Base-by-base conservation (phyloP, 2,329 filamentous ascomycete species). In the Diplodia scrobiculata region DNA sequence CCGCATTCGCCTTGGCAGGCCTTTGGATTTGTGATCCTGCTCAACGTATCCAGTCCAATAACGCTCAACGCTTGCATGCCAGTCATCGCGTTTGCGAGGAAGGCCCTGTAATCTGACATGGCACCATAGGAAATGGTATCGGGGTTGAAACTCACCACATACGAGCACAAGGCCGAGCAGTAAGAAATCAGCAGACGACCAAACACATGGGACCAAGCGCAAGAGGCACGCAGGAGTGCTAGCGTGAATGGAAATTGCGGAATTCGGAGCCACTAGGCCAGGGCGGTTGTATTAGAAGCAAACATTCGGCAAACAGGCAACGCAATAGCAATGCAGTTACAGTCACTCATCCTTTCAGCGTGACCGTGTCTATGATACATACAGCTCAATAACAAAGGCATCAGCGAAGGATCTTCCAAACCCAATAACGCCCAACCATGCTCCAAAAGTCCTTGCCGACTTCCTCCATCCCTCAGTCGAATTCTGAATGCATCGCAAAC, bases 1-100 rank as follows among this genome's bases (percentile, higher is more conserved):
- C 51, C 51, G 51, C 51, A 53, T 34, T n/a, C 17, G 27, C 27
- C 51, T 53, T 53, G 50, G 50, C 50, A 29, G n/a, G 50, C 25
- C 13, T 25, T 32, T 1, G 38, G 17, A 17, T 41, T 41, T 17
- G 41, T 45, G n/a, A 45, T 45, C 41, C 17, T 19, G 41, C n/a
- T 45, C n/a, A 6, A 45, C 17, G 38, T 45, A n/a, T 19, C 17
- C 17, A n/a, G 14, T 14, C 38, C 14, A n/a, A 45, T n/a, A n/a
- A 17, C 38, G 17, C 38, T n/a, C 38, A 17, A 45, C 17, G 14
- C 38, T n/a, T 45, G 38, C 38, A 45, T 45, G 17, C 41, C 17
- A 45, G 41, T 45, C 41, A 19, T 45, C 41, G 41, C n/a, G 41
- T 19, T 19, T 45, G 14, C 17, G 41, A 45, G 13, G 13, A 7